Percentiles rank a stretch among this genome's conserved stretches.
These are phyloP conservation scores for Suaeda aralocaspica DNA, from an alignment of 148 eudicot species.

Conservation along the genomic window DNA sequence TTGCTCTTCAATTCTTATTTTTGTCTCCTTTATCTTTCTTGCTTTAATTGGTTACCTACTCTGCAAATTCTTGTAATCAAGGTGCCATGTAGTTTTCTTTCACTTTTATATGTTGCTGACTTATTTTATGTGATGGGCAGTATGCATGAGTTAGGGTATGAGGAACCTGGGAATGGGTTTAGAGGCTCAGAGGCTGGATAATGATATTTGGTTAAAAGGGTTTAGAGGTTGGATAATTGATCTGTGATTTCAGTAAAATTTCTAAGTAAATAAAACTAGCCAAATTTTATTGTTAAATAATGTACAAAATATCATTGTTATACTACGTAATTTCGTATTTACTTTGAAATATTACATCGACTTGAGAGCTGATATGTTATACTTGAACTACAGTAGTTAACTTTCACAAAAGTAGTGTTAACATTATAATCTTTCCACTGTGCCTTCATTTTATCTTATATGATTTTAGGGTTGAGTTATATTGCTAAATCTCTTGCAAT, in stretches of 20 bases:
- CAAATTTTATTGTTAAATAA: not conserved
- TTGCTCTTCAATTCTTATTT: no score
- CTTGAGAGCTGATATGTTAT: slow-evolving; percentile 1
- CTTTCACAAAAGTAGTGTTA: not conserved
- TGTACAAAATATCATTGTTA: not conserved
- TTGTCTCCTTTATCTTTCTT: no score
- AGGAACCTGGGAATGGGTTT: not conserved
- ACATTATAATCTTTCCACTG: not conserved
- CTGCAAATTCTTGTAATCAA: no score
- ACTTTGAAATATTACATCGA: not conserved
- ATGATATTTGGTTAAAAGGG: not conserved
- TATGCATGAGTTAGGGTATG: not conserved
- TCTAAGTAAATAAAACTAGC: not conserved
- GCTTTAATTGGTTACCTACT: no score
- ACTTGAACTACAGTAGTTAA: not conserved
- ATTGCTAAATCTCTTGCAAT: not conserved
- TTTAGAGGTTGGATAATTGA: not conserved
- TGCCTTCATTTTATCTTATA: not conserved
- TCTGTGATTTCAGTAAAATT: not conserved
- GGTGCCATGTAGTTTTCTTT: no score
- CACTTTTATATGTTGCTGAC: not conserved
- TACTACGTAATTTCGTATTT: no score
- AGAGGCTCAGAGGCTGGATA: not conserved
- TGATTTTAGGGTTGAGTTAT: not conserved
- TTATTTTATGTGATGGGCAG: not conserved